These are phyloP conservation scores for Xylaria polymorpha DNA, from an alignment of 2,329 filamentous ascomycete genomes.

Conservation along the genomic window DNA sequence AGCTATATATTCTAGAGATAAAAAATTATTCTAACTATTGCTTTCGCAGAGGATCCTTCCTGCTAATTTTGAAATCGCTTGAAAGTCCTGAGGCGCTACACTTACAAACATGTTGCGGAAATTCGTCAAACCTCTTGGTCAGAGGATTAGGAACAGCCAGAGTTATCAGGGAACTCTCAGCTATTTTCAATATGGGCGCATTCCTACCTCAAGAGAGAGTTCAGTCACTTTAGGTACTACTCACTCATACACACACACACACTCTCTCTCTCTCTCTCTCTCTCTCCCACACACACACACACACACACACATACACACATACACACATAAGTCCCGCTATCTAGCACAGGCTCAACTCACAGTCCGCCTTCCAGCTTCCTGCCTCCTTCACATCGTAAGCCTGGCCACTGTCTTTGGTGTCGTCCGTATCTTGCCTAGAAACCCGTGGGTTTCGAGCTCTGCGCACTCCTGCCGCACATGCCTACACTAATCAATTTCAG, in stretches of 20 bases:
- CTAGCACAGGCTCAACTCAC: not conserved
- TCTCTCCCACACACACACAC: too few species aligned
- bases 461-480: not conserved
- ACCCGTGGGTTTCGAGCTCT: not conserved
- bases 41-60: not conserved
- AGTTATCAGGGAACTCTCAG: not conserved
- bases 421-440: not conserved
- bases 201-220: too few species aligned
- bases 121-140: not conserved
- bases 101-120: not conserved
- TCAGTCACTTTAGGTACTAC: too few species aligned
- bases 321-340: not conserved
- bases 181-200: too few species aligned
- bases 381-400: not conserved
- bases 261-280: too few species aligned
- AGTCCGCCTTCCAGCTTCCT: not conserved
- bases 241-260: too few species aligned
- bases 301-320: too few species aligned
- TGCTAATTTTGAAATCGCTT: not conserved
- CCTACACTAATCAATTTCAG: not conserved
- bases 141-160: not conserved
- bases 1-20: not conserved
- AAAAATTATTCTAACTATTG: not conserved
- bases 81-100: not conserved
- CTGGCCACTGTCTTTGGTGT: not conserved